Percentiles rank a stretch among this genome's conserved stretches.
These are phyloP conservation scores for Vanrija sp. DNA, from an alignment of 1,284 basidiomycete genomes.

Conservation along the genomic window DNA sequence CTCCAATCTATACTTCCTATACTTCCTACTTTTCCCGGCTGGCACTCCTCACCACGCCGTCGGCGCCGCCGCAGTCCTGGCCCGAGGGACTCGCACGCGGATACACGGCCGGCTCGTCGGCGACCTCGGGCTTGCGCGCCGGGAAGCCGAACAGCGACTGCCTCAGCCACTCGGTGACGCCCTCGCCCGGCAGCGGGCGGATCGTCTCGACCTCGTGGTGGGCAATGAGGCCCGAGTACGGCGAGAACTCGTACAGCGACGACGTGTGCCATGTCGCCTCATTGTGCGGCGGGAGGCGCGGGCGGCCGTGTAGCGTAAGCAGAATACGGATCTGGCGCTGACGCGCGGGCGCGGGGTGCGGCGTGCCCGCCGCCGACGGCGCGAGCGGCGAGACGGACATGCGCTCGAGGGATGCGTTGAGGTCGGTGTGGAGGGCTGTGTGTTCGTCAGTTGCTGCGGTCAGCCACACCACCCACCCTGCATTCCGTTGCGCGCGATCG, in stretches of 20 bases:
- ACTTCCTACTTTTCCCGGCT: no score
- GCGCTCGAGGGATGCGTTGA: conserved; percentile 35
- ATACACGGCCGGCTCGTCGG: no score
- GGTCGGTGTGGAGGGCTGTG: conserved; percentile 44
- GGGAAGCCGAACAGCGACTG: conserved; percentile 33
- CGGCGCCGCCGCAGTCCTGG: no score
- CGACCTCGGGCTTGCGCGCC: no score
- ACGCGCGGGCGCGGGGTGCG: conserved; percentile 16
- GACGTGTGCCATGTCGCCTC: conserved; percentile 45
- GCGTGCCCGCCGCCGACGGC: conserved; percentile 7
- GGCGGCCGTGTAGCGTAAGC: conserved; percentile 36
- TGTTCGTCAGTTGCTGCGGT: conserved; percentile 1
- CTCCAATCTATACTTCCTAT: no score
- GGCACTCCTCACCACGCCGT: no score
- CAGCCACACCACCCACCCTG: conserved; percentile 35
- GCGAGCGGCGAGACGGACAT: conserved; percentile 39
- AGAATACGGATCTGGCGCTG: conserved; percentile 43
- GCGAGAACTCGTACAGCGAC: conserved; percentile 49
- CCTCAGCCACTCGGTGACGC: conserved; percentile 46
- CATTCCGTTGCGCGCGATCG: conserved; percentile 46
- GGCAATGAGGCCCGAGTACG: conserved; percentile 44
- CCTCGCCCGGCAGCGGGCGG: conserved; percentile 48
- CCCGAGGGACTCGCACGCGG: no score
- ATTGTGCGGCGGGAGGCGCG: conserved; percentile 41
- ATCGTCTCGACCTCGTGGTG: conserved; percentile 49